Evolutionary conservation across 169 alveolate species (phyloP).

Genomic region (Perkinsus chesapeaki): DNA sequence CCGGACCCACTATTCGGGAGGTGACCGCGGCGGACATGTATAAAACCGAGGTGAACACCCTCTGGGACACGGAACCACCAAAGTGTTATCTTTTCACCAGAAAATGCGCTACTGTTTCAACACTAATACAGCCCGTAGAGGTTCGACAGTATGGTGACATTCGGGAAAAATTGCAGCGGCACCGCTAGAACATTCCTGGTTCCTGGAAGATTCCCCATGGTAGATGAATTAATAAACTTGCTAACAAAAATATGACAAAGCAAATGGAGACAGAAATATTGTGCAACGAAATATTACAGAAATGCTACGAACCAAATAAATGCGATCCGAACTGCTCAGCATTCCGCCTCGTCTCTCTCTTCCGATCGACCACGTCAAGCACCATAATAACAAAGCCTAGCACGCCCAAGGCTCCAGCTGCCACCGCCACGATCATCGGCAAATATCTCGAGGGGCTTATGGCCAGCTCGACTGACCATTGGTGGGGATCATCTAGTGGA

Average conservation of each 20-base stretch:
- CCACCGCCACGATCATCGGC: background rate
- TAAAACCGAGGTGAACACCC: background rate
- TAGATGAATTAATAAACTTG: too few relatives aligned
- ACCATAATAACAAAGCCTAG: background rate
- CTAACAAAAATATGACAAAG: too few relatives aligned
- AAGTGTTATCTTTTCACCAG: too few relatives aligned
- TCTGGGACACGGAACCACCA: too few relatives aligned
- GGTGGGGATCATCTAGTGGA: background rate
- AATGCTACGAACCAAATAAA: background rate
- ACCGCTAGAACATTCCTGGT: too few relatives aligned
- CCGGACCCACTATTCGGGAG: background rate
- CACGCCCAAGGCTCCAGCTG: background rate
- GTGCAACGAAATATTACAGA: too few relatives aligned
- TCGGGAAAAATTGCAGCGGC: too few relatives aligned
- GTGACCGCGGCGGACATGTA: background rate
- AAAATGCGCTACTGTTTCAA: too few relatives aligned
- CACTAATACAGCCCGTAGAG: too few relatives aligned
- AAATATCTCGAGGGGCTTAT: background rate
- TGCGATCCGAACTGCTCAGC: background rate
- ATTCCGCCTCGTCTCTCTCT: background rate
- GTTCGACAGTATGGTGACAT: too few relatives aligned
- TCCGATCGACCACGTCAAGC: background rate
- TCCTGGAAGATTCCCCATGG: too few relatives aligned
- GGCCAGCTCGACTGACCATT: background rate
- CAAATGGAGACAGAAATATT: too few relatives aligned